Conservation (phyloP, 441 rosid species). For the Iberis amara region DNA sequence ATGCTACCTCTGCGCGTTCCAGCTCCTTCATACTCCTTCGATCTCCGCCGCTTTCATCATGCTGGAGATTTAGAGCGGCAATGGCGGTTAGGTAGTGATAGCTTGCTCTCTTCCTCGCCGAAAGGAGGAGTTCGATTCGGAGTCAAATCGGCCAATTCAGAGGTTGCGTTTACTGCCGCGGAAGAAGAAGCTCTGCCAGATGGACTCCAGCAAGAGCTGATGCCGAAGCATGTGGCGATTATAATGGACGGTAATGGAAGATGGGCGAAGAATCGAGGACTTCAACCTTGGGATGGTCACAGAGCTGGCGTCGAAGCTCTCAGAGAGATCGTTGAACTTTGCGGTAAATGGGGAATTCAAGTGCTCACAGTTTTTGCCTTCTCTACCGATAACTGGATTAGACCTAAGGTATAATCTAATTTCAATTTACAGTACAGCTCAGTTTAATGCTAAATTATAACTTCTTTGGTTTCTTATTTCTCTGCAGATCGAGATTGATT, state of each 20-base stretch:
- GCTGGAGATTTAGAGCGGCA: constrained; percentile 1
- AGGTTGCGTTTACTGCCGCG: not conserved
- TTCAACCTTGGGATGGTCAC: constrained; percentile 47
- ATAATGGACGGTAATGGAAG: constrained; percentile 84
- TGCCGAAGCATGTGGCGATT: constrained; percentile 79
- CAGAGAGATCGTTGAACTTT: constrained; percentile 42
- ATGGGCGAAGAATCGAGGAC: constrained; percentile 50
- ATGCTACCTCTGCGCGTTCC: constrained; percentile 43
- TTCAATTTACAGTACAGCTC: not conserved
- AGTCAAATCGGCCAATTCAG: constrained; percentile 29
- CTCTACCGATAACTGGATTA: constrained; percentile 59
- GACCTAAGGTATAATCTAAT: constrained; percentile 38
- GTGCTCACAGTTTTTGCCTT: constrained; percentile 65
- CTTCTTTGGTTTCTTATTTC: not conserved
- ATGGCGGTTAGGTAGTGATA: constrained; percentile 12
- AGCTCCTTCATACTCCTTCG: constrained; percentile 14
- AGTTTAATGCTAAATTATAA: not conserved
- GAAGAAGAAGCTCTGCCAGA: constrained; percentile 42
- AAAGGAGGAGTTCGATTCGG: constrained; percentile 2
- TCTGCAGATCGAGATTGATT: constrained; percentile 51
- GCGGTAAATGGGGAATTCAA: constrained; percentile 47
- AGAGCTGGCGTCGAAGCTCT: constrained; percentile 56
- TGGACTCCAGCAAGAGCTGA: constrained; percentile 38
- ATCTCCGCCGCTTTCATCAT: constrained; percentile 8
- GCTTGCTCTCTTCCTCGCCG: constrained; percentile 1